Conservation (phyloP, 257 asterid species). For the Gynochthodes officinalis region DNA sequence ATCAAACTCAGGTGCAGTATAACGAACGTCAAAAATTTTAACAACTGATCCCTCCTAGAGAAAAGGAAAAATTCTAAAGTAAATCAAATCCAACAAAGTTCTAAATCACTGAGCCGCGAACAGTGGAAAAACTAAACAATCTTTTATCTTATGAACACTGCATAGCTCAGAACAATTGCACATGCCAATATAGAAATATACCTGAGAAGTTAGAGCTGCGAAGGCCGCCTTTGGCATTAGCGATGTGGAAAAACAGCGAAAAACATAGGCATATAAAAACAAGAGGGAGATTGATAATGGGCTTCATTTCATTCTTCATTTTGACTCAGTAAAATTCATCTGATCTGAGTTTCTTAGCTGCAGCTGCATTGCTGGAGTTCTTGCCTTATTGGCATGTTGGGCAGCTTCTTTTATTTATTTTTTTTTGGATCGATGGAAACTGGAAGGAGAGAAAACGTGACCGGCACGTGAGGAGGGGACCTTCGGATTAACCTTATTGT, state of each 20-base stretch:
- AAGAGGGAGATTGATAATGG: slow-evolving; percentile 26
- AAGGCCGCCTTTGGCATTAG: slow-evolving; percentile 37
- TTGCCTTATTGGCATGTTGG: background rate
- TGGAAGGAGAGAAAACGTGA: background rate
- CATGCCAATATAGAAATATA: slow-evolving; percentile 6
- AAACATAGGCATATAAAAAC: slow-evolving; percentile 46
- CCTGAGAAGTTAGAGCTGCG: slow-evolving; percentile 40
- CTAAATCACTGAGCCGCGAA: background rate
- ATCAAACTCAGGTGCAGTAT: background rate
- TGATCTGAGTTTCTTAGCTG: background rate
- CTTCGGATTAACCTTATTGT: background rate
- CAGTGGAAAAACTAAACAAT: background rate
- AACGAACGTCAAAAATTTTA: background rate
- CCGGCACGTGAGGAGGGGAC: background rate
- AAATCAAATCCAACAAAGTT: background rate
- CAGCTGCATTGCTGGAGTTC: background rate
- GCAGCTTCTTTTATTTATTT: background rate
- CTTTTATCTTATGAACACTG: background rate
- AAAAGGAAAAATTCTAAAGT: background rate
- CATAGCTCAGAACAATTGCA: background rate
- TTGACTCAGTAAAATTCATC: background rate
- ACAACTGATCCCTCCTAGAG: background rate
- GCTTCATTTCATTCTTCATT: slow-evolving; percentile 17
- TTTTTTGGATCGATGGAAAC: background rate
- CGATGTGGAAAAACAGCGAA: slow-evolving; percentile 31